phyloP scores from a whole-genome alignment of 257 asterid species.

The Fraxinus excelsior region DNA sequence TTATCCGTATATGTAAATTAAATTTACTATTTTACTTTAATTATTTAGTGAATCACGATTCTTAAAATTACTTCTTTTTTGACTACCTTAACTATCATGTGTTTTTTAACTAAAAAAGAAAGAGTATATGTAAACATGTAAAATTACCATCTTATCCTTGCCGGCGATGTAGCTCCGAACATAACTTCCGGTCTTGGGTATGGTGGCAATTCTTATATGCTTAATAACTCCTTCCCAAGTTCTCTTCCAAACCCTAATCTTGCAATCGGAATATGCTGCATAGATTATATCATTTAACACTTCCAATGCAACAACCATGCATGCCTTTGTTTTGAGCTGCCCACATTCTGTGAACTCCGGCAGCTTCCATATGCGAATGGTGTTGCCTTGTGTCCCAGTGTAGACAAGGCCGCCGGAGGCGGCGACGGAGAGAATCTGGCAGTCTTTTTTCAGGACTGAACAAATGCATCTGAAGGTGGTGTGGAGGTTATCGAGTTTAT shows the following conservation, averaged over 20 bases:
- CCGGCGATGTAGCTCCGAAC: conserved; percentile 79
- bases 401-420: conserved; percentile 65
- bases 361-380: conserved; percentile 80
- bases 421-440: conserved; percentile 73
- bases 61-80: no score
- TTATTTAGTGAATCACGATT: no score
- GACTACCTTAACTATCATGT: no score
- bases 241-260: conserved; percentile 86
- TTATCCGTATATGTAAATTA: no score
- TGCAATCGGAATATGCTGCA: conserved; percentile 80
- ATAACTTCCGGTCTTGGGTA: conserved; percentile 68
- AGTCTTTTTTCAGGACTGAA: conserved; percentile 89
- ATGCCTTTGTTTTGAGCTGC: conserved; percentile 75
- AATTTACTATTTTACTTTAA: no score
- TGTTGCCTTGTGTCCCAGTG: conserved; percentile 72
- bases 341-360: conserved; percentile 92
- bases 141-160: conserved; percentile 68
- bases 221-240: conserved; percentile 78
- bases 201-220: conserved; percentile 71
- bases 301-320: conserved; percentile 62
- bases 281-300: conserved; percentile 77
- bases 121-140: background rate
- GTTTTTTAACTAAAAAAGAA: no score
- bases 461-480: conserved; percentile 70
- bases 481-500: conserved; percentile 29